Conservation (phyloP, 768 basidiomycete species). For the Hericium erinaceus region DNA sequence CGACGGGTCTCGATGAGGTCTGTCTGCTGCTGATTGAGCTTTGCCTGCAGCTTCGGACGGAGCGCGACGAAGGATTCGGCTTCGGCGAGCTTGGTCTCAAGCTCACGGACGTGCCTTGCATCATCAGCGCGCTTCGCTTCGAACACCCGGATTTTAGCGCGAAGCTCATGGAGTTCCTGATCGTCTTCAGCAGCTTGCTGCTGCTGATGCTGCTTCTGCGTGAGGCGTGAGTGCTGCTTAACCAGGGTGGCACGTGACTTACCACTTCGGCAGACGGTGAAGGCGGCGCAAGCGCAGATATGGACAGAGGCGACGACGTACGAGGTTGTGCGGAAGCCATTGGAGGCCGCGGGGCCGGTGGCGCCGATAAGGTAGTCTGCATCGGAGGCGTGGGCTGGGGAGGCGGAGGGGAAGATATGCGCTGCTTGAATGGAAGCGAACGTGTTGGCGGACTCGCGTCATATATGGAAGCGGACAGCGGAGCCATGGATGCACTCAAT, state of each 20-base stretch:
- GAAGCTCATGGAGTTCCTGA: conserved; percentile 67
- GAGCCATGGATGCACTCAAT: conserved; percentile 23
- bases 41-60: conserved; percentile 86
- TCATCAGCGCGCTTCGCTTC: conserved; percentile 87
- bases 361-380: neutral
- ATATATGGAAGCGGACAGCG: conserved; percentile 20
- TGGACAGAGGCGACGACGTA: neutral
- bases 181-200: conserved; percentile 27
- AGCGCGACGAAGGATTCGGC: conserved; percentile 77
- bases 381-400: conserved; percentile 1
- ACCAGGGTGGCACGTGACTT: neutral
- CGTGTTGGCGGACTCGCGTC: conserved; percentile 14
- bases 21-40: conserved; percentile 70
- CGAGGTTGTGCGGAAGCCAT: conserved; percentile 10
- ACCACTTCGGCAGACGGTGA: conserved; percentile 1
- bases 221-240: no score
- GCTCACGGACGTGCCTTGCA: conserved; percentile 69
- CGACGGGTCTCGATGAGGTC: conserved; percentile 71
- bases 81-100: conserved; percentile 78
- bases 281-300: neutral
- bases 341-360: conserved; percentile 8
- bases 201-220: no score
- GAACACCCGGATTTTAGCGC: conserved; percentile 73
- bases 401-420: conserved; percentile 25
- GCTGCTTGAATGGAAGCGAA: conserved; percentile 18